Evolutionary conservation across 805 yeast genomes (phyloP), one percentile per base, ranked within the genome.

Genomic region (Wickerhamiella musiphila): DNA sequence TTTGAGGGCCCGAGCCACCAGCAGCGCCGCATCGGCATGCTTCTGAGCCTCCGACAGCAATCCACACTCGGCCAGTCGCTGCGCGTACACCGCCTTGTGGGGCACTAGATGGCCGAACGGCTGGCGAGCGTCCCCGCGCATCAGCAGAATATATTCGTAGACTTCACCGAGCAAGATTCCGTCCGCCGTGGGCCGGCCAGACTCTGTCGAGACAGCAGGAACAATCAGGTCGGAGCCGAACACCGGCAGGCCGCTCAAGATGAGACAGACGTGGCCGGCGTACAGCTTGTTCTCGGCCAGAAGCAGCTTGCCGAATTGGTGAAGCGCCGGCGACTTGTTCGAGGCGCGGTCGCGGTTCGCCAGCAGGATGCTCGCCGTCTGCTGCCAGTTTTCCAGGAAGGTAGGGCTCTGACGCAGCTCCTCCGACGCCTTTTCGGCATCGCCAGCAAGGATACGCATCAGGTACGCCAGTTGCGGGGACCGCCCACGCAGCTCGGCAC

Each of bases 391-490:
- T 2, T 34, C 33, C 16, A 49, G 39, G 10, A 40, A 36, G 15
- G n/a, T 15, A 9, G 21, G 15, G 10, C 10, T n/a, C 5, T 39
- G 33, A 34, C 39, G 27, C 17, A 74, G 57, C 24, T 65, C 71
- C 4, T 58, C 58, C 23, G 78, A 57, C 1, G 74, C 70, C 13
- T 57, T 57, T 24, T 58, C 58, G 4, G 68, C 62, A 38, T 69
- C 68, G 2, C 90, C 90, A 10, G 71, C 65, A 37, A 73, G 63
- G 1, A 73, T 65, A 44, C 76, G 70, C 49, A 78, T 68, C 17
- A 75, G 51, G 5, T 70, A 48, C 1, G 79, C 73, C 26, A 71
- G 47, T 33, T 62, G 51, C 34, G 57, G 55, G 4, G 54, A 49
- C 31, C 56, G 53, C 36, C 55, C 53, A 44, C 52, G 56, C 44